These are phyloP conservation scores for Simplicillium sp. DNA, from an alignment of 2,329 filamentous ascomycete species.

Conservation along the genomic window DNA sequence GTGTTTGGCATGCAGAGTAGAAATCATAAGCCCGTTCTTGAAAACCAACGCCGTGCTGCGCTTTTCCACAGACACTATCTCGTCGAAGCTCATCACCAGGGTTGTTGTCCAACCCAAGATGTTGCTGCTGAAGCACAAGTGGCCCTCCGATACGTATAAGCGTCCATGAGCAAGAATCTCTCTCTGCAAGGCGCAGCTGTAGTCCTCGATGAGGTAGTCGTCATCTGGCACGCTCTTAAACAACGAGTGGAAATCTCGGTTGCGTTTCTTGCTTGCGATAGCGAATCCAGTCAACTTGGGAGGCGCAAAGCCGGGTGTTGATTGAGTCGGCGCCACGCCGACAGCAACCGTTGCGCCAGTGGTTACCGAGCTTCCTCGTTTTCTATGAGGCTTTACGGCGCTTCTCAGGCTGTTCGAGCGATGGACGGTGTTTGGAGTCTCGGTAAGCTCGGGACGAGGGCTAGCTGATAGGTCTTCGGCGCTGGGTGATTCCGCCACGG, in stretches of 20 bases:
- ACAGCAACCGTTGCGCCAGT: constrained; percentile 57
- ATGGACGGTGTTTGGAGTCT: constrained; percentile 51
- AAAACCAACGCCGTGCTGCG: constrained; percentile 92
- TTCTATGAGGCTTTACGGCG: constrained; percentile 51
- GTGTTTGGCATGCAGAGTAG: constrained; percentile 89
- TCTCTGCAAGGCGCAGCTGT: constrained; percentile 89
- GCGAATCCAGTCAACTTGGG: constrained; percentile 89
- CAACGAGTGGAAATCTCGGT: constrained; percentile 84
- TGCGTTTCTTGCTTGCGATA: constrained; percentile 90
- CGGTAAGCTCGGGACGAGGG: constrained; percentile 45
- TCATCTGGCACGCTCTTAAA: constrained; percentile 98
- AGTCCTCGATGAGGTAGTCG: constrained; percentile 96
- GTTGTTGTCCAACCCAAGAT: constrained; percentile 98
- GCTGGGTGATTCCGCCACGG: constrained; percentile 37
- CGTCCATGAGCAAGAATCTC: constrained; percentile 92
- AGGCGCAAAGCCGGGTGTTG: constrained; percentile 44
- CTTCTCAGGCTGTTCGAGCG: constrained; percentile 61
- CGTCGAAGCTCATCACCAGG: constrained; percentile 94
- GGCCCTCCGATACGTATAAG: constrained; percentile 92
- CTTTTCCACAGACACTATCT: constrained; percentile 94
- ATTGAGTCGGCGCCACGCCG: constrained; percentile 52
- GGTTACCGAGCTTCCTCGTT: constrained; percentile 73
- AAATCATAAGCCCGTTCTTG: constrained; percentile 94
- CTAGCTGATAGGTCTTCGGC: constrained; percentile 57
- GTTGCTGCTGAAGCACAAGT: constrained; percentile 98